Base-by-base conservation (phyloP, 169 alveolate species). In the Plasmodium sp. region DNA sequence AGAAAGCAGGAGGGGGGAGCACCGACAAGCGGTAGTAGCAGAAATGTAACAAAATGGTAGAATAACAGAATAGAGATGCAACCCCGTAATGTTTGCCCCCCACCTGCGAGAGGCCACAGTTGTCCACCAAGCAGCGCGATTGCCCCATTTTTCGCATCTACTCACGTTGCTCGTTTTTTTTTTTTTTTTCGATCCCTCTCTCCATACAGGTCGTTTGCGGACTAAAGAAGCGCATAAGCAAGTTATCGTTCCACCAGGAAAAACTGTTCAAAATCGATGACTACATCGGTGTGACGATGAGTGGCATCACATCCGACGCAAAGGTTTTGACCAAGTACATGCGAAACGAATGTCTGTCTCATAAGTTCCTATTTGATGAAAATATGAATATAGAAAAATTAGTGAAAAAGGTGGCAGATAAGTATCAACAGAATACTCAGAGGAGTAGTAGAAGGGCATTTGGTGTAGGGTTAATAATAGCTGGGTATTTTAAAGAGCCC, bases 281-380 rank as follows among this genome's bases (percentile, higher is more conserved):
- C 93, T 99, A 99, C 84, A 97, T 99, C 81, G 99, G 99, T 33
- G 99, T 98, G 41, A 99, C 99, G 5, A 98, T 99, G 97, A 98
- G 99, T 27, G 99, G 99, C 33, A 96, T 99, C 41, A 98, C 99
- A 33, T 99, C 99, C n/a, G 99, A 99, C 94, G 99, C 99, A 4
- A 97, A 98, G 95, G 97, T 95, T 75, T 95, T 97, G 56, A 95
- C 96, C 54, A 85, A 94, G 77, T 96, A 81, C 72, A 96, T 97
- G 98, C 85, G 98, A 84, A 98, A 97, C 90, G 99, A 99, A 96
- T 99, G 99, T 96, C 96, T 99, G 73, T 97, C 98, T 77, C 98
- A 99, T 95, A 98, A 98, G 86, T 99, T 97, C 97, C 96, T 99
- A 58, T 99, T 97, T 95, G 99, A 98, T 85, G 97, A 98, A 54